These are phyloP conservation scores for Pseudogymnoascus sp. DNA, from an alignment of 2,329 filamentous ascomycete species.

Conservation along the genomic window DNA sequence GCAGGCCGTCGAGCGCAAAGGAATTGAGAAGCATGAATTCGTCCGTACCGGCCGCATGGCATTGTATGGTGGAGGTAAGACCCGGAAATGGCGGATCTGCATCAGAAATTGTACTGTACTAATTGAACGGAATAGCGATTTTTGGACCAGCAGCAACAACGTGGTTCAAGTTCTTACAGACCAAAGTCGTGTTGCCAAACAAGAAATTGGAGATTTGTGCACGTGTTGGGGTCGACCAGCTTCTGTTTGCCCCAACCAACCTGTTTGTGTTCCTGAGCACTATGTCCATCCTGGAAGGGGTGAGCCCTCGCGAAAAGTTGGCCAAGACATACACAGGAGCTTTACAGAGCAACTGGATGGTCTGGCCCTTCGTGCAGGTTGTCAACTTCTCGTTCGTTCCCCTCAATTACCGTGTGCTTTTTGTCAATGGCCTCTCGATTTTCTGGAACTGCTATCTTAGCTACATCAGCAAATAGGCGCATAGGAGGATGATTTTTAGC, in stretches of 20 bases:
- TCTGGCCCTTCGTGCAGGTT: constrained; percentile 63
- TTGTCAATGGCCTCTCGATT: constrained; percentile 63
- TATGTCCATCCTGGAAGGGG: constrained; percentile 61
- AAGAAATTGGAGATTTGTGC: constrained; percentile 54
- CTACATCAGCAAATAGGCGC: constrained; percentile 25
- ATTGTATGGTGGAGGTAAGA: constrained; percentile 67
- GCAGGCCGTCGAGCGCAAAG: constrained; percentile 78
- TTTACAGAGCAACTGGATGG: constrained; percentile 60
- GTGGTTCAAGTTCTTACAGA: constrained; percentile 63
- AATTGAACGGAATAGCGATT: constrained; percentile 38
- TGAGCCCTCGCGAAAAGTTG: constrained; percentile 53
- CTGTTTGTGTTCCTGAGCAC: constrained; percentile 58
- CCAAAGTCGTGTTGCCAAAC: constrained; percentile 49
- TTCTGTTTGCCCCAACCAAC: constrained; percentile 58
- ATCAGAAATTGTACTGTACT: constrained; percentile 13
- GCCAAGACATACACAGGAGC: constrained; percentile 51
- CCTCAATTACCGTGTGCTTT: constrained; percentile 58
- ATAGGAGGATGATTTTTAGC: neutral
- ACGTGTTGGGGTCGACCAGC: constrained; percentile 58
- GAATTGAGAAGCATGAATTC: constrained; percentile 67
- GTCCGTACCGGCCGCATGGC: constrained; percentile 70
- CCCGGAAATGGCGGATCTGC: neutral
- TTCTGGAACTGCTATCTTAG: constrained; percentile 42
- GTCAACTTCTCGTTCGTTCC: constrained; percentile 67
- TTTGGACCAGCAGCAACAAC: constrained; percentile 65